Evolutionary conservation across 2,329 filamentous ascomycete species (phyloP), one percentile per base, ranked within the genome.

Genomic region (Aspergillus sp.): DNA sequence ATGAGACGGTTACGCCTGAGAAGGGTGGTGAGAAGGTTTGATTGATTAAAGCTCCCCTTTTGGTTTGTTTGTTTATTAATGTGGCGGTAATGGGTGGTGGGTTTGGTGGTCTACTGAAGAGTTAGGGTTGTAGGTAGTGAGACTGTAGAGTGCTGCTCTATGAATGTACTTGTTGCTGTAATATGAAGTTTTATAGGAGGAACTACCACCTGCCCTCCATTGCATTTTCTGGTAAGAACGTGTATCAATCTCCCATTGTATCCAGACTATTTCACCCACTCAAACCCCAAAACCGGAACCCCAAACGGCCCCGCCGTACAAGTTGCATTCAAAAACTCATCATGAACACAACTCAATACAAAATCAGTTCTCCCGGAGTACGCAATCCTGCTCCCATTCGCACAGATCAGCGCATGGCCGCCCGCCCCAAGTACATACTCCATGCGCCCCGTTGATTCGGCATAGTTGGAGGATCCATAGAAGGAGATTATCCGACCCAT

Each of bases 241-340:
- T n/a, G n/a, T n/a, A n/a, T n/a, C n/a, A n/a, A n/a, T n/a, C n/a
- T n/a, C n/a, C n/a, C n/a, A n/a, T n/a, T n/a, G n/a, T n/a, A n/a
- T n/a, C n/a, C n/a, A n/a, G n/a, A n/a, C 26, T 30, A 30, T 11
- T 11, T 9, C 2, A 67, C 65, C 66, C 67, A 70, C 17, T 65
- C 12, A 49, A 67, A 70, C 13, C 48, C 56, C 53, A 70, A 52
- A 4, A 70, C 64, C 1, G 68, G 68, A 24, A 70, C 48, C 11
- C 64, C 60, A 55, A 70, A 70, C 1, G 60, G 52, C 4, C 56
- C 60, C 1, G 67, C 68, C 6, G 66, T 67, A 38, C 68, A 70
- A 7, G 68, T 68, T 5, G 68, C 68, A 57, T 70, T 70, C 26
- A 66, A 68, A 43, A 60, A 62, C 8, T 55, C 59, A 59, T 70